Conservation (phyloP, 2,329 filamentous ascomycete species). For the Colletotrichum eremochloae region DNA sequence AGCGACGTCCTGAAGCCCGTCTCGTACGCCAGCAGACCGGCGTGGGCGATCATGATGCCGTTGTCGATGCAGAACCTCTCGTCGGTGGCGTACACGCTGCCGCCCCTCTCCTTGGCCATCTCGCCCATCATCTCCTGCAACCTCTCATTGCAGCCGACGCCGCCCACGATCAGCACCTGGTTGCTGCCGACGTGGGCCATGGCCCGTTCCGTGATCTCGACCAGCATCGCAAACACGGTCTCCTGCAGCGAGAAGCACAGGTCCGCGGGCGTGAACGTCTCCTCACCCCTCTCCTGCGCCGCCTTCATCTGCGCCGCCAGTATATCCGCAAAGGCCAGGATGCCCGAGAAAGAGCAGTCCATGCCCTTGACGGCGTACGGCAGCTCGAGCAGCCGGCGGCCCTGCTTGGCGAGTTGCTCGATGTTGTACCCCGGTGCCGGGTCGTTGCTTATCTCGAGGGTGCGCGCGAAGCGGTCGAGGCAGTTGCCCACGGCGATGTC, state of each 20-base stretch:
- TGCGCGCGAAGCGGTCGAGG: constrained; percentile 93
- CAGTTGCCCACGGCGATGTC: constrained; percentile 99
- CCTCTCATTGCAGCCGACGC: constrained; percentile 94
- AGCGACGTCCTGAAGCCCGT: constrained; percentile 83
- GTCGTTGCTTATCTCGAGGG: constrained; percentile 92
- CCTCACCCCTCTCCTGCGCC: constrained; percentile 62
- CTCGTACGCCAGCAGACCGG: constrained; percentile 86
- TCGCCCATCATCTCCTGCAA: constrained; percentile 98
- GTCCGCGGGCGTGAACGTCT: constrained; percentile 81
- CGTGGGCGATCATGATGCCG: constrained; percentile 99
- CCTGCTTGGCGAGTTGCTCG: constrained; percentile 87
- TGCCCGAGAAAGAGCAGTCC: constrained; percentile 97
- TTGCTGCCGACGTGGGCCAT: constrained; percentile 96
- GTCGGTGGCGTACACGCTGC: constrained; percentile 93
- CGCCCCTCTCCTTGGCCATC: constrained; percentile 91
- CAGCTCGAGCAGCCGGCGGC: constrained; percentile 82
- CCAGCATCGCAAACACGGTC: constrained; percentile 95
- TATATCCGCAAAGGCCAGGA: constrained; percentile 85
- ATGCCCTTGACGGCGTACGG: constrained; percentile 98
- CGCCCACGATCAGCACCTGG: constrained; percentile 95
- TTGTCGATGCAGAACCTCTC: constrained; percentile 99
- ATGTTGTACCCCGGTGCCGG: constrained; percentile 98
- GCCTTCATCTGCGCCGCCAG: constrained; percentile 76
- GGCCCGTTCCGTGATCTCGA: constrained; percentile 97
- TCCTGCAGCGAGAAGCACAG: constrained; percentile 96